A percentile compares a stretch with the other conserved stretches of the same genome.
phyloP scores from a whole-genome alignment of 202 grass and related monocot genomes.

The Alloteropsis angusta region DNA sequence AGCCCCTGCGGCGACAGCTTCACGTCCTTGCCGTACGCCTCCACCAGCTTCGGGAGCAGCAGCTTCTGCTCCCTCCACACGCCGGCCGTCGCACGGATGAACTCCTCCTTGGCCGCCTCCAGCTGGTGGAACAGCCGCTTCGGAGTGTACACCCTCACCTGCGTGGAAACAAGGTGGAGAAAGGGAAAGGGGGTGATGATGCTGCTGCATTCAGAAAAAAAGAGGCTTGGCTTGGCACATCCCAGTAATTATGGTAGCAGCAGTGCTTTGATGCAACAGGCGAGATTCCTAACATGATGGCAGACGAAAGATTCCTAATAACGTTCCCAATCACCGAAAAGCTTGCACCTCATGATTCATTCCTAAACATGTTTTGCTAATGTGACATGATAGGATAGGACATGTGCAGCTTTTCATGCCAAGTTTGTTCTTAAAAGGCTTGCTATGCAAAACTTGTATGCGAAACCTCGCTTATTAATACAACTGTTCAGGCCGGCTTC shows the following conservation, averaged over 20 bases:
- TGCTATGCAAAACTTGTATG: too few species aligned
- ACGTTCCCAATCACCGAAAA: constrained; percentile 29
- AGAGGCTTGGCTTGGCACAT: constrained; percentile 11
- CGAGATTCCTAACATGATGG: constrained; percentile 25
- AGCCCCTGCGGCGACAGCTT: constrained; percentile 63
- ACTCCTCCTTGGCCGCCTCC: constrained; percentile 87
- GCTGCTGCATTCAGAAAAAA: constrained; percentile 18
- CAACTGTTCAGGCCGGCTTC: too few species aligned
- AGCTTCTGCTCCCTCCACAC: constrained; percentile 91
- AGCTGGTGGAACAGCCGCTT: constrained; percentile 77
- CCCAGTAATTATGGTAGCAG: constrained; percentile 19
- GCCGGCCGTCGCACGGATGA: constrained; percentile 67
- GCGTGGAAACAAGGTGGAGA: background rate
- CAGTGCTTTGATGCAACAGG: constrained; percentile 38
- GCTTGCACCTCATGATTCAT: constrained; percentile 21
- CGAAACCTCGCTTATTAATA: too few species aligned
- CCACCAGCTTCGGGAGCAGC: constrained; percentile 69
- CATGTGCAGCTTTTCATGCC: constrained; percentile 30
- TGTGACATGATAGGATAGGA: constrained; percentile 12
- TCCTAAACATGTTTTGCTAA: constrained; percentile 22
- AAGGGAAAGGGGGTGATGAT: background rate
- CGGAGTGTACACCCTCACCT: constrained; percentile 81
- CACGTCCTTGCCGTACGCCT: constrained; percentile 75
- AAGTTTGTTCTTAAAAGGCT: constrained; percentile 21
- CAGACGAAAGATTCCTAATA: constrained; percentile 33